These are phyloP conservation scores for Chaetomium tenue DNA, from an alignment of 495 filamentous ascomycete genomes.

Conservation along the genomic window DNA sequence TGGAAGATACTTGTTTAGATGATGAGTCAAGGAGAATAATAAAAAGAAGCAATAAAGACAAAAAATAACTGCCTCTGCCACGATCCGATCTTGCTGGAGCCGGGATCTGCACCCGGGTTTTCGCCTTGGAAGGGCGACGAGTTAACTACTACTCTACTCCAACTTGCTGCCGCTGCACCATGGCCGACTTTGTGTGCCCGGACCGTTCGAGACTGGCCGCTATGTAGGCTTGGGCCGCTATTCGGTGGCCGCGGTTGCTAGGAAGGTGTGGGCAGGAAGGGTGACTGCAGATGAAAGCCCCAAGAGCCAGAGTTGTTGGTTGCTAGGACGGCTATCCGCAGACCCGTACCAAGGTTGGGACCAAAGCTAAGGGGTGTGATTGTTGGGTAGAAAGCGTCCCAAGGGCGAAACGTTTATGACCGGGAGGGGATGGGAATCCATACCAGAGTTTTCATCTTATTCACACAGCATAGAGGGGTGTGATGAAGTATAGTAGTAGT, in stretches of 20 bases:
- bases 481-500: no score
- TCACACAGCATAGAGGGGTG: no score
- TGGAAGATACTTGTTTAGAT: neutral
- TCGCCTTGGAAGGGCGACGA: slow-evolving; percentile 34
- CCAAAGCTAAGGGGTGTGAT: neutral
- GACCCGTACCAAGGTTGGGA: neutral
- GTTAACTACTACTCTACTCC: slow-evolving; percentile 36
- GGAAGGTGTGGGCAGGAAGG: neutral
- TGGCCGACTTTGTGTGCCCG: slow-evolving; percentile 2
- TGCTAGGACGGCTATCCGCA: neutral
- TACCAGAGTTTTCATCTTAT: no score
- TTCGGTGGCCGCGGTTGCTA: neutral
- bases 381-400: neutral
- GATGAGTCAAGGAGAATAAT: neutral
- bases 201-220: neutral
- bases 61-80: neutral
- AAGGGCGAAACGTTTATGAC: no score
- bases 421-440: no score
- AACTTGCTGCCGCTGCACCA: slow-evolving; percentile 19
- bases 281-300: neutral
- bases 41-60: neutral
- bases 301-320: neutral
- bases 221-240: neutral
- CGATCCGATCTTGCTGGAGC: slow-evolving; percentile 22
- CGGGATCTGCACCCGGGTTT: slow-evolving; percentile 33